Evolutionary conservation across 1,139 yeast species (phyloP).

Genomic region (Candida frijolesensis): DNA sequence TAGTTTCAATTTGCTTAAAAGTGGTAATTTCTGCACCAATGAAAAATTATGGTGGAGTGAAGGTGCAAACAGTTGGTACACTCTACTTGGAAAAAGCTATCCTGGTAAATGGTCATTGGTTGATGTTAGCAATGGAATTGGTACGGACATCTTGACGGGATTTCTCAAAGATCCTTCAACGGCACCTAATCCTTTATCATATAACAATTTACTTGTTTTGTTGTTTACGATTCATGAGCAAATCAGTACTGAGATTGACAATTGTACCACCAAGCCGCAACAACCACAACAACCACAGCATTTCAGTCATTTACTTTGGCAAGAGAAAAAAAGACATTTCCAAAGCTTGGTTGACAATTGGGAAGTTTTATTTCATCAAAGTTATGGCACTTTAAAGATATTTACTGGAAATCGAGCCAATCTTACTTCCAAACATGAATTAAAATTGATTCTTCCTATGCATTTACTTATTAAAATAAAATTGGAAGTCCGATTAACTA

Average conservation of each 20-base stretch:
- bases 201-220: slow-evolving; percentile 62
- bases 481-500: slow-evolving; percentile 58
- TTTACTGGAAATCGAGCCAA: slow-evolving; percentile 52
- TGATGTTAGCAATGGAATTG: slow-evolving; percentile 59
- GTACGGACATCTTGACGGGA: slow-evolving; percentile 50
- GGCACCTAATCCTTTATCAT: slow-evolving; percentile 33
- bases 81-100: slow-evolving; percentile 17
- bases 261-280: slow-evolving; percentile 15
- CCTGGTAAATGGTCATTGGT: slow-evolving; percentile 34
- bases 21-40: slow-evolving; percentile 74
- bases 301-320: slow-evolving; percentile 50
- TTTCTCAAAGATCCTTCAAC: slow-evolving; percentile 21
- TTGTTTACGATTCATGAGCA: slow-evolving; percentile 74
- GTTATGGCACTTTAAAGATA: slow-evolving; percentile 61
- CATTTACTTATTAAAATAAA: slow-evolving; percentile 65
- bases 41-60: slow-evolving; percentile 73
- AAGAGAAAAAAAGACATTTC: slow-evolving; percentile 58
- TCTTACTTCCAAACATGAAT: slow-evolving; percentile 53
- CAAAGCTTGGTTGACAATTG: slow-evolving; percentile 59
- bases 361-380: slow-evolving; percentile 62
- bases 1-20: slow-evolving; percentile 61
- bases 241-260: slow-evolving; percentile 54
- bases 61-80: slow-evolving; percentile 60
- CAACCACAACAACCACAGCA: slow-evolving; percentile 14
- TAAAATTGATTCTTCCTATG: slow-evolving; percentile 66